Evolutionary conservation across 2,329 filamentous ascomycete genomes (phyloP).

Genomic region (Aspergillus jensenii): DNA sequence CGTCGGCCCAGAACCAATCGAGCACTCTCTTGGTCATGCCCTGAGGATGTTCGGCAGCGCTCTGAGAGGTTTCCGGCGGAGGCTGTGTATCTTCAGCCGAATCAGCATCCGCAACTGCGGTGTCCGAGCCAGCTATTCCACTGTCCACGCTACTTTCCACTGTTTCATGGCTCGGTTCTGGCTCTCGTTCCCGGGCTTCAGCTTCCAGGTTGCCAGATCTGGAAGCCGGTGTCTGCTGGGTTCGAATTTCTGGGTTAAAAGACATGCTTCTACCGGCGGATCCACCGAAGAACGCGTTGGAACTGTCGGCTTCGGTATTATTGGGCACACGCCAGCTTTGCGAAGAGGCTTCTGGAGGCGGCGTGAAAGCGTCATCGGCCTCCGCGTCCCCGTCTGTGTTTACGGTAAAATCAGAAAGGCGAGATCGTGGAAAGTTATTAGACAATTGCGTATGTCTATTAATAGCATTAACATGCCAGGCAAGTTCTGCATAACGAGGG

Average conservation of each 20-base stretch:
- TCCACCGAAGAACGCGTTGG: neutral
- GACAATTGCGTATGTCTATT: constrained; percentile 27
- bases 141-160: neutral
- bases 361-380: neutral
- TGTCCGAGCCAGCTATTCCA: neutral
- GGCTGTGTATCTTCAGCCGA: constrained; percentile 2
- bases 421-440: constrained; percentile 2
- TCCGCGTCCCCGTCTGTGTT: neutral
- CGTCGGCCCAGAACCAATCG: constrained; percentile 49
- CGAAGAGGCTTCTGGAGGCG: neutral
- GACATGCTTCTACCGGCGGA: neutral
- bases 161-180: neutral
- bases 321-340: neutral
- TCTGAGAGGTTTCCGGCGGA: constrained; percentile 9
- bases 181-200: neutral
- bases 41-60: constrained; percentile 17
- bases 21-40: constrained; percentile 28
- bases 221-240: neutral
- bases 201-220: neutral
- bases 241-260: neutral
- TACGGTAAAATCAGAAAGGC: neutral
- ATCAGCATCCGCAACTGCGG: neutral
- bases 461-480: constrained; percentile 60
- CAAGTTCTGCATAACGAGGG: constrained; percentile 57
- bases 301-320: neutral